Percentiles rank a stretch among this genome's conserved stretches.
Conservation (phyloP, 2,329 filamentous ascomycete genomes). For the Alternaria viburni region DNA sequence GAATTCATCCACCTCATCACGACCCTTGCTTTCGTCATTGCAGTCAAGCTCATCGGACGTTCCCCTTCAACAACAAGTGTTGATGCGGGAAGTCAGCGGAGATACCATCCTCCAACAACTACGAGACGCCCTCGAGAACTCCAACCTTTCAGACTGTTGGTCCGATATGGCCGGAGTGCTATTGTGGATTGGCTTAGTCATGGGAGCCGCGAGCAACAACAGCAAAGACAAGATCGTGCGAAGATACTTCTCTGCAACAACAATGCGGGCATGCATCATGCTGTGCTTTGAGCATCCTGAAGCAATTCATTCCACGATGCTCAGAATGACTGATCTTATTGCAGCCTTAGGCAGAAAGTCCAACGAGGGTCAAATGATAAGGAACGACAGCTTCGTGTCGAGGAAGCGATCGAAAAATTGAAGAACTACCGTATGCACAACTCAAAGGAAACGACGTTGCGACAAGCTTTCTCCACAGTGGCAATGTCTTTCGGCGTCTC, state of each 20-base stretch:
- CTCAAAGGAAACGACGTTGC: constrained; percentile 7
- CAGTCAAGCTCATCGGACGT: constrained; percentile 12
- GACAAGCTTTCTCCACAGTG: constrained; percentile 23
- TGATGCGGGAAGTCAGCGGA: not conserved
- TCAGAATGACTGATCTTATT: constrained; percentile 36
- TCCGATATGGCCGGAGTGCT: constrained; percentile 48
- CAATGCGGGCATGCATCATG: constrained; percentile 40
- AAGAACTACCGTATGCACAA: not conserved
- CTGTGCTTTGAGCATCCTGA: constrained; percentile 47
- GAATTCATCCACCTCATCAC: constrained; percentile 9
- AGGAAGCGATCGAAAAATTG: constrained; percentile 22
- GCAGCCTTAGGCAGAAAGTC: constrained; percentile 14
- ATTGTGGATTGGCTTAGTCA: constrained; percentile 44
- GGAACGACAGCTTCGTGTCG: not conserved
- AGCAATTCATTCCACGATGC: constrained; percentile 35
- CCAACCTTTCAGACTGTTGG: constrained; percentile 44
- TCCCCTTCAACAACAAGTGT: not conserved
- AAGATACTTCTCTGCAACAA: constrained; percentile 43
- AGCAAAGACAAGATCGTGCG: constrained; percentile 23
- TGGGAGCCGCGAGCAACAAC: constrained; percentile 40
- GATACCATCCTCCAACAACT: constrained; percentile 30
- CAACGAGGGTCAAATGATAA: not conserved
- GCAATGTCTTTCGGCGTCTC: constrained; percentile 17
- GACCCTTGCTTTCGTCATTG: constrained; percentile 15
- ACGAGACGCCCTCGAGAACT: constrained; percentile 33